phyloP scores from a whole-genome alignment of 768 basidiomycete species.

The Phaffia australis region DNA sequence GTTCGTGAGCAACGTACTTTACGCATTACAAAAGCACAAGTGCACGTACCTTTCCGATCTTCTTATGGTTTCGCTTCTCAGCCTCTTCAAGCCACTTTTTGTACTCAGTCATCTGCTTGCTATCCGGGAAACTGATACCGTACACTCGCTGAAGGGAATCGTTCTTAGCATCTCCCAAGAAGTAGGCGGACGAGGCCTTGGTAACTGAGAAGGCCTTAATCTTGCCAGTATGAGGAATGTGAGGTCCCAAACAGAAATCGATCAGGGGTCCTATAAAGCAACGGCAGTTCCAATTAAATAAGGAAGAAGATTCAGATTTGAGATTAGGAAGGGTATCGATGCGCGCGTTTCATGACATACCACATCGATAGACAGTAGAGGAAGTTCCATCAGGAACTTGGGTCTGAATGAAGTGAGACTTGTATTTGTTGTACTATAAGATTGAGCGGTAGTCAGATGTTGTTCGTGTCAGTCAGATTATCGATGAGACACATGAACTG shows the following conservation, averaged over 20 bases:
- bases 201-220: conserved; percentile 97
- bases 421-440: conserved; percentile 92
- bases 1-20: not conserved
- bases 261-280: conserved; percentile 60
- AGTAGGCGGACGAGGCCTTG: conserved; percentile 97
- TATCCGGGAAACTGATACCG: conserved; percentile 97
- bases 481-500: too few relatives aligned
- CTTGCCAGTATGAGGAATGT: conserved; percentile 92
- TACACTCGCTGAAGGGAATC: conserved; percentile 93
- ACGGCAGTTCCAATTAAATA: too few relatives aligned
- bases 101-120: conserved; percentile 87
- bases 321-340: too few relatives aligned
- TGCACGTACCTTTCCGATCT: conserved; percentile 65
- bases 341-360: conserved; percentile 35
- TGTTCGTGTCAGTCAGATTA: too few relatives aligned
- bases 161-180: conserved; percentile 84
- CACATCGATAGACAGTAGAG: conserved; percentile 96
- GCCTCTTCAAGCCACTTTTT: conserved; percentile 93
- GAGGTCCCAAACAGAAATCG: conserved; percentile 91
- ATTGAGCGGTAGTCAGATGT: not conserved
- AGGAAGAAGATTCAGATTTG: too few relatives aligned
- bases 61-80: conserved; percentile 93
- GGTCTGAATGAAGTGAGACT: conserved; percentile 84
- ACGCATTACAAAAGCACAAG: not conserved
- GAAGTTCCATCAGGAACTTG: conserved; percentile 94